A percentile compares a stretch with the other conserved stretches of the same genome.
These are phyloP conservation scores for Quercus berberidifolia DNA, from an alignment of 306 rosid species.

Conservation along the genomic window DNA sequence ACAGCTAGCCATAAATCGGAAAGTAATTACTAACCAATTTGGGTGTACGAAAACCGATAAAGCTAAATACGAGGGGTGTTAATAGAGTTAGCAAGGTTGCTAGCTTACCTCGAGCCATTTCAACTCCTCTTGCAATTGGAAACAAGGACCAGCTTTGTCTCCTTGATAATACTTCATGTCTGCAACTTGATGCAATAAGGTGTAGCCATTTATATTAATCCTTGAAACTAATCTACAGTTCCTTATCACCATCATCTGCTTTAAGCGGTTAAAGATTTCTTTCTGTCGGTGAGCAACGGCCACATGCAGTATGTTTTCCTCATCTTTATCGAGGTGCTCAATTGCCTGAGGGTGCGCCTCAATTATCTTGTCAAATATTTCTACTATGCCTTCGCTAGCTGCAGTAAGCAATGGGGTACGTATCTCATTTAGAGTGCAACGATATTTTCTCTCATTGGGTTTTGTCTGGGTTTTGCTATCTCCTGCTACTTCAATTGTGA, in stretches of 20 bases:
- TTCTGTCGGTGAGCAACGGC: constrained; percentile 29
- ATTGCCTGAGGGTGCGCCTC: constrained; percentile 17
- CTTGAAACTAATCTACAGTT: background rate
- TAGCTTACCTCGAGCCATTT: background rate
- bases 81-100: background rate
- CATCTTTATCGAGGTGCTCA: background rate
- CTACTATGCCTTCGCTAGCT: constrained; percentile 35
- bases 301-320: constrained; percentile 20
- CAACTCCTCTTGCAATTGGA: background rate
- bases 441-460: no score
- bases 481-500: no score
- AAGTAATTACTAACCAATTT: no score
- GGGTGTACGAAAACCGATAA: no score
- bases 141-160: background rate
- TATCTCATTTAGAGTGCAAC: no score
- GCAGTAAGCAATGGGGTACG: constrained; percentile 46
- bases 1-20: no score
- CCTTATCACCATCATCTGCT: background rate
- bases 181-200: constrained; percentile 15
- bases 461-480: background rate
- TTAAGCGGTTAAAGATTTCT: background rate
- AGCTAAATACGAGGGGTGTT: background rate
- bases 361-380: constrained; percentile 37
- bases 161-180: background rate
- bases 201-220: background rate